Evolutionary conservation across 768 basidiomycete species (phyloP), one percentile per base, ranked within the genome.

Genomic region (Hericium coralloides): DNA sequence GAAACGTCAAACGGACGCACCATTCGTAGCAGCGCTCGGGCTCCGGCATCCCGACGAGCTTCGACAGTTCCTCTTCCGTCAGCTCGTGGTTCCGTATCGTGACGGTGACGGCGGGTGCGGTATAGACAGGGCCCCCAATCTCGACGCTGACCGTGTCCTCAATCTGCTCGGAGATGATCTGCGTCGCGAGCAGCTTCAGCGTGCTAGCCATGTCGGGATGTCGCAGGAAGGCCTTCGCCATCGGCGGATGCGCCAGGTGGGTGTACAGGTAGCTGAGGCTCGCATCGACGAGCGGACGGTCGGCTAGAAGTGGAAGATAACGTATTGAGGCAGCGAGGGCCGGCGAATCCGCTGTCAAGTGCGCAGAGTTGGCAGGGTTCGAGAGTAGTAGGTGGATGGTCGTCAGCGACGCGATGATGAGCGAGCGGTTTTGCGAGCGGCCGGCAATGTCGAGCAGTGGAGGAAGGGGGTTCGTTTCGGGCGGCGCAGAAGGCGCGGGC

Each of bases 11-110:
- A n/a, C 36, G 51, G 48, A 65, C 77, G 43, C 65, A 89, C 91
- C 91, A 94, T 65, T 91, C 87, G 63, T 83, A 88, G 66, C 88
- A 92, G 12, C 92, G 78, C 59, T 87, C 79, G 12, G 91, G 92
- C 64, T 94, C 91, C 39, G 77, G 73, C 63, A 80, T 74, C 10
- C 73, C 66, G 17, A 88, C 59, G 26, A 92, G 67, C 8, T 60
- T 67, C 4, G 86, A 81, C 55, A 89, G 68, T 61, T 92, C 90
- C 61, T 87, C 87, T 60, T 77, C 73, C 2, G 83, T 83, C 23
- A 92, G 73, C 61, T 89, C 85, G 63, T 87, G 86, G 61, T 81
- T 77, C 39, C 76, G 77, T 1, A 76, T 75, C 10, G 68, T 65
- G 38, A 77, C 70, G 1, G 73, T 67, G 26, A 66, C 60, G 2